Base-by-base conservation (phyloP, 2,329 filamentous ascomycete genomes). In the Colletotrichum tanaceti region DNA sequence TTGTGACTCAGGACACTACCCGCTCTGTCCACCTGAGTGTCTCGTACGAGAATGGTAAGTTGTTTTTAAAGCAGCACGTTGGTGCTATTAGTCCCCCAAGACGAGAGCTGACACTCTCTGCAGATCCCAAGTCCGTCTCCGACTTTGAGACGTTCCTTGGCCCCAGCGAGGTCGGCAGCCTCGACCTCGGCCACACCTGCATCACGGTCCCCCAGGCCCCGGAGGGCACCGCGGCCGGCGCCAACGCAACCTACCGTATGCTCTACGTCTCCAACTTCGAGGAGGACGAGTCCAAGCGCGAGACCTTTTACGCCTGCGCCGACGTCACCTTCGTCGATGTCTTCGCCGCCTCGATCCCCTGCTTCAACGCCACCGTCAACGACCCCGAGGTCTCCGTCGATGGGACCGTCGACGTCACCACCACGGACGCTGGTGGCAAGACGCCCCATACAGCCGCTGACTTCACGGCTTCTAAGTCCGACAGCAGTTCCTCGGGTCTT, bases 1-100 rank as follows among this genome's bases (percentile, higher is more conserved):
- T 90, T 4, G 84, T 86, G 7, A 83, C 85, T 22, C 86, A 89
- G 52, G 84, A 88, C 67, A 85, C 88, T 58, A 86, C 87, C 5
- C 89, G 82, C 73, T 80, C 84, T 47, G 77, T 88, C 28, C 81
- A 84, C 58, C 79, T 90, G 22, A 81, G 83, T 61, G 82, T 90
- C 60, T 85, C 87, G 0, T 85, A 87, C 70, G 76, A 77, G 5
- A 79, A 83, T 60, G 79, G 87, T 87, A 76, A 67, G 78, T 59
- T 41, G 38, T 44, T 9, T 49, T 24, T 3, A 9, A 9, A 43
- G 3, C 6, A 24, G 53, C 50, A 32, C 47, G 28, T 7, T 47
- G 3, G 3, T 16, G 22, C 24, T 1, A 14, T n/a, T n/a, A n/a
- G 49, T n/a, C 20, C 22, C 32, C 6, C 16, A 7, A 39, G 7